A percentile compares a stretch with the other conserved stretches of the same genome.
Conservation (phyloP, 73 alveolate genomes). For the Paraurostyla sp. region DNA sequence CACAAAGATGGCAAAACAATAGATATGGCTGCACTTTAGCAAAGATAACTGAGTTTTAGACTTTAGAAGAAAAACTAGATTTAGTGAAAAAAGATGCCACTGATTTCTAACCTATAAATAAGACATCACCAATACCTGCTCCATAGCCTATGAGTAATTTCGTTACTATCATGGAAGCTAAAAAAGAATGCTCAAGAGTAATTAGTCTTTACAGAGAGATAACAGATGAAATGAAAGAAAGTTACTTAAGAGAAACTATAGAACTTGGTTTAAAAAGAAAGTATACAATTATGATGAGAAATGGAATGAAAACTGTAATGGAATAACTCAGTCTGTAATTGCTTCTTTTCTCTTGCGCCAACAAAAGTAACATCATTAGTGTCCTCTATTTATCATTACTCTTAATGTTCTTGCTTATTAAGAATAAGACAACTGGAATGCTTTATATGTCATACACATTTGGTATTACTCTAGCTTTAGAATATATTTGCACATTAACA, state of each 20-base stretch:
- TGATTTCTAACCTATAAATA: slow-evolving; percentile 2
- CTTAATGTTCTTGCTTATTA: slow-evolving; percentile 24
- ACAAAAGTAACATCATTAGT: slow-evolving; percentile 36
- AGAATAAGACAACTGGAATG: slow-evolving; percentile 57
- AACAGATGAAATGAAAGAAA: slow-evolving; percentile 40
- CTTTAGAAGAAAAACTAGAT: slow-evolving; percentile 26
- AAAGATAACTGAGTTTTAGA: not conserved
- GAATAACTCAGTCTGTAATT: slow-evolving; percentile 21
- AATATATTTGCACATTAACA: not conserved
- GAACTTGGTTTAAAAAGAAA: slow-evolving; percentile 28
- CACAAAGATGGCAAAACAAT: slow-evolving; percentile 50
- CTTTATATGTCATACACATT: slow-evolving; percentile 11
- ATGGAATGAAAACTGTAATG: slow-evolving; percentile 25
- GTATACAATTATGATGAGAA: slow-evolving; percentile 3
- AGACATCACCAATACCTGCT: not conserved
- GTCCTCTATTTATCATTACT: slow-evolving; percentile 42
- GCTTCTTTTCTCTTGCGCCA: slow-evolving; percentile 36
- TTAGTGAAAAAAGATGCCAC: not conserved
- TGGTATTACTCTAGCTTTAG: slow-evolving; percentile 4
- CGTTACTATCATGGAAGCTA: slow-evolving; percentile 49
- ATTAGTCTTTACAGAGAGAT: not conserved
- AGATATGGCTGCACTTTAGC: slow-evolving; percentile 55
- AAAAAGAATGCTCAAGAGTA: slow-evolving; percentile 5
- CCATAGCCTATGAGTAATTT: not conserved
- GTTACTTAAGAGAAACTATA: not conserved